A percentile compares a stretch with the other conserved stretches of the same genome.
phyloP scores from a whole-genome alignment of 768 basidiomycete genomes.

The Lactarius sp. region DNA sequence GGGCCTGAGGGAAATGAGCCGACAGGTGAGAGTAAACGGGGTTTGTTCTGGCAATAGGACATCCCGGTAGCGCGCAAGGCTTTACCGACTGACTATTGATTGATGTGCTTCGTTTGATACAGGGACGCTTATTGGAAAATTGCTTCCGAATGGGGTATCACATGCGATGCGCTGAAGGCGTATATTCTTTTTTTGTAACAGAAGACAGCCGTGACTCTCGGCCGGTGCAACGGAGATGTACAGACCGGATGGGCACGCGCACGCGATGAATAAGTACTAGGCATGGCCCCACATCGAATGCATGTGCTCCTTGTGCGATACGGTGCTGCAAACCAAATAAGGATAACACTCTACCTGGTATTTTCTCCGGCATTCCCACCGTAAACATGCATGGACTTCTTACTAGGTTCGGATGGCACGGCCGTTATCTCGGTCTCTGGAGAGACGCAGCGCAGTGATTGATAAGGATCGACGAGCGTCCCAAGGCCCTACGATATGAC shows the following conservation, averaged over 20 bases:
- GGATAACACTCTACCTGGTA: slow-evolving; percentile 8
- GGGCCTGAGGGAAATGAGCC: background rate
- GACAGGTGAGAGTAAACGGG: slow-evolving; percentile 12
- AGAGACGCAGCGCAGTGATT: slow-evolving; percentile 3
- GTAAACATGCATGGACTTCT: slow-evolving; percentile 7
- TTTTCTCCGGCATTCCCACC: slow-evolving; percentile 11
- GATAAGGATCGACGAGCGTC: slow-evolving; percentile 17
- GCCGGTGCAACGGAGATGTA: slow-evolving; percentile 3
- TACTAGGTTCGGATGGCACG: background rate
- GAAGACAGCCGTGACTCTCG: slow-evolving; percentile 7
- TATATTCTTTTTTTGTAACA: slow-evolving; percentile 10
- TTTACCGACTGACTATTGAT: slow-evolving; percentile 12
- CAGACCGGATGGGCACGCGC: background rate
- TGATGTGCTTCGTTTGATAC: slow-evolving; percentile 9
- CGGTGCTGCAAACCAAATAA: slow-evolving; percentile 10
- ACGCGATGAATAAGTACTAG: background rate
- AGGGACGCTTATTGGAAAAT: slow-evolving; percentile 8
- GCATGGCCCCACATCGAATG: background rate
- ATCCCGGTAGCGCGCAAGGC: slow-evolving; percentile 1
- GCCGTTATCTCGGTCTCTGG: slow-evolving; percentile 11
- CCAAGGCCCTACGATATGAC: background rate
- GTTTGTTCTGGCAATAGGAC: slow-evolving; percentile 11
- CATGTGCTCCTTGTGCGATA: slow-evolving; percentile 4
- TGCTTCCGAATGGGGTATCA: slow-evolving; percentile 16
- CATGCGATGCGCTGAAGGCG: slow-evolving; percentile 7